Evolutionary conservation across 805 yeast genomes (phyloP).

Genomic region (Dipodascus albidus): DNA sequence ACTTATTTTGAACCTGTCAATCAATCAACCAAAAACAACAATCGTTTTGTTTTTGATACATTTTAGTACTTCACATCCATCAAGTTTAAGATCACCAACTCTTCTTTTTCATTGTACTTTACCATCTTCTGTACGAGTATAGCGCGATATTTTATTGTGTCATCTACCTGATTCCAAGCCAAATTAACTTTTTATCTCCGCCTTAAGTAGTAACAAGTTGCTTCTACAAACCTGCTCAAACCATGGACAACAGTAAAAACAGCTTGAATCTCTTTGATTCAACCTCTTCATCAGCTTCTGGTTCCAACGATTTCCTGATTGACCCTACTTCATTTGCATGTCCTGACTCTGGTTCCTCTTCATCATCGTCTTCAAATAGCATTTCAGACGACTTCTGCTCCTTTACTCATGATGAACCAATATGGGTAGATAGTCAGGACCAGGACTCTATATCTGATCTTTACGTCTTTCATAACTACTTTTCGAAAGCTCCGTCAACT

Average conservation of each 20-base stretch:
- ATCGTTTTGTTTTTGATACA: background rate
- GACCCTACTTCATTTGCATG: background rate
- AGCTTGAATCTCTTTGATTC: background rate
- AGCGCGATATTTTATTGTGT: too few relatives aligned
- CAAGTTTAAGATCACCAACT: too few relatives aligned
- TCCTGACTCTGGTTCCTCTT: background rate
- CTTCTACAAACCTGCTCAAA: too few relatives aligned
- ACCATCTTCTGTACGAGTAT: too few relatives aligned
- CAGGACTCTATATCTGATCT: background rate
- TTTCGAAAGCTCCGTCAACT: background rate
- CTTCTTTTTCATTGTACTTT: too few relatives aligned
- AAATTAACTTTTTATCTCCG: background rate
- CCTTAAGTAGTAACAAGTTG: too few relatives aligned
- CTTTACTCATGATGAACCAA: background rate
- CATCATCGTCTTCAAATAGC: background rate
- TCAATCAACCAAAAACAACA: background rate
- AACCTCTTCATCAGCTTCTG: background rate
- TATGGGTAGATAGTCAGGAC: background rate
- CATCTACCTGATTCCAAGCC: background rate
- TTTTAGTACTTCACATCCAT: too few relatives aligned
- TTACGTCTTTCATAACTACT: background rate
- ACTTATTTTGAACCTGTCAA: background rate
- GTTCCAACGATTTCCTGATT: background rate
- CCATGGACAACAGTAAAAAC: background rate
- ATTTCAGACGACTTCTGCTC: background rate